These are phyloP conservation scores for Posidonia oceanica DNA, from an alignment of 116 monocot species.

Conservation along the genomic window DNA sequence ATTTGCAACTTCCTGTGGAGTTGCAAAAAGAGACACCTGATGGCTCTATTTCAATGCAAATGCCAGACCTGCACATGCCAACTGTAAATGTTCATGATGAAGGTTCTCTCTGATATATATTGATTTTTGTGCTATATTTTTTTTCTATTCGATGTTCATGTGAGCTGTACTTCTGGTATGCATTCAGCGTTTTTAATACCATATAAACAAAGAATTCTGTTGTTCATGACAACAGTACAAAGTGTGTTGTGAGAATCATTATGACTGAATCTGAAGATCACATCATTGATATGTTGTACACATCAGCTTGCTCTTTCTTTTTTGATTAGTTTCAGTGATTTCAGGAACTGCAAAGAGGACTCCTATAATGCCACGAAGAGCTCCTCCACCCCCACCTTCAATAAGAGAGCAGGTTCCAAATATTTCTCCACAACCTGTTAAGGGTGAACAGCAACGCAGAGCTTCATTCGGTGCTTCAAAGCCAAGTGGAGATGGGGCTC, in stretches of 20 bases:
- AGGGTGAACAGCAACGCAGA: conserved; percentile 18
- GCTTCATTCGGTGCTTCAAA: conserved; percentile 21
- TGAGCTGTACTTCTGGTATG: no score
- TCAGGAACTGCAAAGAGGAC: conserved; percentile 40
- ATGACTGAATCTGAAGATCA: no score
- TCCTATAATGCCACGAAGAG: conserved; percentile 43
- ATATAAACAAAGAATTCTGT: no score
- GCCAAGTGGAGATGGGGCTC: conserved; percentile 15
- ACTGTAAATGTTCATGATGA: conserved; percentile 29
- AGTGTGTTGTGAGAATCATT: background rate
- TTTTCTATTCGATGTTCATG: background rate
- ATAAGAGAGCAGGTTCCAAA: conserved; percentile 34
- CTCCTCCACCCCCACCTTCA: conserved; percentile 65
- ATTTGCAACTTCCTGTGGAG: conserved; percentile 51
- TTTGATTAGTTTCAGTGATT: background rate
- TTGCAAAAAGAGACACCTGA: conserved; percentile 72
- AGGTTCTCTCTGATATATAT: conserved; percentile 22
- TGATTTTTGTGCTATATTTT: background rate
- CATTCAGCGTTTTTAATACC: no score
- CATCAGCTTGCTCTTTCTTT: background rate
- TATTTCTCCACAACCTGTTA: conserved; percentile 17
- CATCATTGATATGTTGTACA: no score
- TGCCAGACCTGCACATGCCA: conserved; percentile 11
- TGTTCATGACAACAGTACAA: background rate
- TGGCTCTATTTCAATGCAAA: conserved; percentile 17